Percentiles rank a stretch among this genome's conserved stretches.
Evolutionary conservation across 257 asterid genomes (phyloP).

Genomic region (Nicotiana tomentosiformis): DNA sequence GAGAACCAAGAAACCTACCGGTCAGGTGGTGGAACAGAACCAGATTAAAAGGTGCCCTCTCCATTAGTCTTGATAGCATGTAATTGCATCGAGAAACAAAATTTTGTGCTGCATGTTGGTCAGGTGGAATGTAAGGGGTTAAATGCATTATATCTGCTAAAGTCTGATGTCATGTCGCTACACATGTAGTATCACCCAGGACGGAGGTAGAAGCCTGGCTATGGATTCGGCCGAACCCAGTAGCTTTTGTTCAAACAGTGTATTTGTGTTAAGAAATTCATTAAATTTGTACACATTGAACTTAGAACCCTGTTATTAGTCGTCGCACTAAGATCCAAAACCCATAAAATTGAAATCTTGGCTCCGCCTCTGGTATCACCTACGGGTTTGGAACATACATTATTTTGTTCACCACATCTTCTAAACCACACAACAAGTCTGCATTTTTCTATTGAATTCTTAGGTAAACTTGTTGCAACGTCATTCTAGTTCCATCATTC

Average conservation of each 20-base stretch:
- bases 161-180: not conserved
- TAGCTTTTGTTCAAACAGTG: too few species aligned
- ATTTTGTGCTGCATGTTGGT: not conserved
- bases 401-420: not conserved
- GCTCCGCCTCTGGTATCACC: not conserved
- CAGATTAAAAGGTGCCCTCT: conserved; percentile 56
- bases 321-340: too few species aligned
- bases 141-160: not conserved
- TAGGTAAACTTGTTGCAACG: not conserved
- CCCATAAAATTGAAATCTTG: too few species aligned
- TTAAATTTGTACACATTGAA: too few species aligned
- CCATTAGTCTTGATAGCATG: conserved; percentile 7
- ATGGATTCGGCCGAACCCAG: too few species aligned
- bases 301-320: too few species aligned
- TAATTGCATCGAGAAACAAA: not conserved
- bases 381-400: not conserved
- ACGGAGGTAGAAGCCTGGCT: too few species aligned
- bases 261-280: too few species aligned
- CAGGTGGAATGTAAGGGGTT: not conserved
- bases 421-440: not conserved
- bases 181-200: not conserved
- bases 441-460: not conserved
- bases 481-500: not conserved
- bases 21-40: conserved; percentile 36
- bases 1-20: conserved; percentile 46